phyloP scores from a whole-genome alignment of 2,329 filamentous ascomycete species.

The Calycina herbarum region DNA sequence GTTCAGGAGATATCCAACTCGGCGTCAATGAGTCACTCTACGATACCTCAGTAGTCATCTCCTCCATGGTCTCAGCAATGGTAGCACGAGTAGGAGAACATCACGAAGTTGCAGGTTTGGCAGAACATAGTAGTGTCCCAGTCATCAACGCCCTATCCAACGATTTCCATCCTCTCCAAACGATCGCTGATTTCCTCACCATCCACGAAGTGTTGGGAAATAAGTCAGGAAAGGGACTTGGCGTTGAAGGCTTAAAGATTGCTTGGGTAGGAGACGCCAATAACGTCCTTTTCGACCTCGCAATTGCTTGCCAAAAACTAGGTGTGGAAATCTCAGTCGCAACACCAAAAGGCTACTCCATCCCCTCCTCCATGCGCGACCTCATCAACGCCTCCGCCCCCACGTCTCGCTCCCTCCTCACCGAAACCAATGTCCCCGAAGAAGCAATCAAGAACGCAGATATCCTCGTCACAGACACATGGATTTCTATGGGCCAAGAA shows the following conservation, averaged over 20 bases:
- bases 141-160: conserved; percentile 88
- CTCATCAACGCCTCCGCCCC: conserved; percentile 67
- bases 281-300: conserved; percentile 93
- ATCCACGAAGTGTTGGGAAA: conserved; percentile 71
- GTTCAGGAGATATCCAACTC: conserved; percentile 93
- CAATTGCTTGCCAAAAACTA: conserved; percentile 82
- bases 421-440: conserved; percentile 77
- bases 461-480: conserved; percentile 93
- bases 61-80: conserved; percentile 86
- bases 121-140: conserved; percentile 72
- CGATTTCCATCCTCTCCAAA: conserved; percentile 91
- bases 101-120: conserved; percentile 69
- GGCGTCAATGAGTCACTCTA: conserved; percentile 95
- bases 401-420: conserved; percentile 61
- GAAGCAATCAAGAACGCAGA: conserved; percentile 83
- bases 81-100: conserved; percentile 78
- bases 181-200: conserved; percentile 90
- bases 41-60: conserved; percentile 89
- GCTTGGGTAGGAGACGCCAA: conserved; percentile 97
- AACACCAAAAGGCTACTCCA: conserved; percentile 80
- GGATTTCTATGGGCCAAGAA: conserved; percentile 98
- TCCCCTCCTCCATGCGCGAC: conserved; percentile 71
- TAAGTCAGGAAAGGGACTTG: conserved; percentile 46
- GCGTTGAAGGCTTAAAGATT: conserved; percentile 81
- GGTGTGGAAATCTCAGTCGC: conserved; percentile 86